phyloP scores from a whole-genome alignment of 2,329 filamentous ascomycete species.

The Westerdykella aurantiaca region DNA sequence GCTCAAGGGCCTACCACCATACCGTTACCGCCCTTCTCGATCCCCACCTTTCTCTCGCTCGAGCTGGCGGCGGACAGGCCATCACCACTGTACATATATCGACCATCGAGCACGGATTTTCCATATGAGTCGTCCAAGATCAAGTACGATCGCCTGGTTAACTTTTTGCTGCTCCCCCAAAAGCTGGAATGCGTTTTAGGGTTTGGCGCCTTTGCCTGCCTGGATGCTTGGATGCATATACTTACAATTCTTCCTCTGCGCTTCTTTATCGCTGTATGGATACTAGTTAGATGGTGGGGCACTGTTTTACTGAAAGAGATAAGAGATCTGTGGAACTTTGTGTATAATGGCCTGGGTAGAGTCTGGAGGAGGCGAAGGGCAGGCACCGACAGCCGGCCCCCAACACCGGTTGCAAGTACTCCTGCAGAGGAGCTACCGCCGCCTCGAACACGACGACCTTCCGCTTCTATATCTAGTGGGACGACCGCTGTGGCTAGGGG shows the following conservation, averaged over 20 bases:
- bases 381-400: slow-evolving; percentile 31
- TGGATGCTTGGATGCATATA: slow-evolving; percentile 94
- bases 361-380: slow-evolving; percentile 63
- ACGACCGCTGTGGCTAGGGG: slow-evolving; percentile 16
- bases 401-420: slow-evolving; percentile 19
- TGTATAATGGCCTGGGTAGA: slow-evolving; percentile 72
- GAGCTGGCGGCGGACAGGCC: slow-evolving; percentile 57
- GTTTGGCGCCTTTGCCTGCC: slow-evolving; percentile 84
- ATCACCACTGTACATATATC: slow-evolving; percentile 59
- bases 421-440: slow-evolving; percentile 25
- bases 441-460: slow-evolving; percentile 21
- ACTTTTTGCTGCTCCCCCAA: slow-evolving; percentile 76
- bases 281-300: slow-evolving; percentile 73
- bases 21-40: slow-evolving; percentile 56
- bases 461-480: slow-evolving; percentile 11
- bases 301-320: slow-evolving; percentile 66
- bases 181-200: slow-evolving; percentile 78
- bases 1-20: slow-evolving; percentile 47
- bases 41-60: slow-evolving; percentile 61
- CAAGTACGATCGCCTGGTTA: slow-evolving; percentile 86
- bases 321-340: slow-evolving; percentile 65
- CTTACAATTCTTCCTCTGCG: slow-evolving; percentile 91
- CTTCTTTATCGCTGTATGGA: slow-evolving; percentile 72
- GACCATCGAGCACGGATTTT: slow-evolving; percentile 51
- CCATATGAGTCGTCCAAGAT: slow-evolving; percentile 90